A percentile compares a stretch with the other conserved stretches of the same genome.
Conservation (phyloP, 2,329 filamentous ascomycete species). For the Pseudocercospora cruenta region DNA sequence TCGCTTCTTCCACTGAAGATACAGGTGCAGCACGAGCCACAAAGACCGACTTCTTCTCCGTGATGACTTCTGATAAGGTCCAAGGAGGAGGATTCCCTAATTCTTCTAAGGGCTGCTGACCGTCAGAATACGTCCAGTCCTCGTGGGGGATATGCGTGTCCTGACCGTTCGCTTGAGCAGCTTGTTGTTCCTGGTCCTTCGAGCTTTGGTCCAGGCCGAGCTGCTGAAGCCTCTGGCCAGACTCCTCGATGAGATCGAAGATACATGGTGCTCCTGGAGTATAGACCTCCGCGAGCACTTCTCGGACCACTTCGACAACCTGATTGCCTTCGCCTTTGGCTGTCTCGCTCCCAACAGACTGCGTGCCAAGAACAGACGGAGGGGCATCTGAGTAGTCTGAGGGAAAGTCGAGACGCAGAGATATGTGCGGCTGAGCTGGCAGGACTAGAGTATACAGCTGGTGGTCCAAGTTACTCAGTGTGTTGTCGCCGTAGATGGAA, state of each 20-base stretch:
- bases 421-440: slow-evolving; percentile 62
- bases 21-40: slow-evolving; percentile 76
- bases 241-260: slow-evolving; percentile 81
- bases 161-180: slow-evolving; percentile 38
- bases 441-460: slow-evolving; percentile 65
- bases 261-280: slow-evolving; percentile 78
- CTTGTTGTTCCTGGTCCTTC: slow-evolving; percentile 35
- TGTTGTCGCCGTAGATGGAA: slow-evolving; percentile 76
- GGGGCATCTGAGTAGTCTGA: slow-evolving; percentile 72
- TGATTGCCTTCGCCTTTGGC: slow-evolving; percentile 71
- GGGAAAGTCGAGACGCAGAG: slow-evolving; percentile 68
- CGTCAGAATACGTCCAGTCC: slow-evolving; percentile 23
- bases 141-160: slow-evolving; percentile 15
- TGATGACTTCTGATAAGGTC: slow-evolving; percentile 72
- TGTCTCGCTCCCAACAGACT: slow-evolving; percentile 71
- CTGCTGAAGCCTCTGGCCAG: slow-evolving; percentile 39
- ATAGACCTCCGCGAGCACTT: slow-evolving; percentile 70
- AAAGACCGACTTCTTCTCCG: slow-evolving; percentile 87
- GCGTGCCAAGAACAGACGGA: slow-evolving; percentile 74
- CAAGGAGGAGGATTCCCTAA: slow-evolving; percentile 62
- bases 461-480: slow-evolving; percentile 47
- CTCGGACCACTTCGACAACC: slow-evolving; percentile 69
- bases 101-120: slow-evolving; percentile 38
- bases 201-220: slow-evolving; percentile 33
- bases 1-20: slow-evolving; percentile 70